Evolutionary conservation across 1,284 basidiomycete genomes (phyloP).

Genomic region (Rhodotorula sp.): DNA sequence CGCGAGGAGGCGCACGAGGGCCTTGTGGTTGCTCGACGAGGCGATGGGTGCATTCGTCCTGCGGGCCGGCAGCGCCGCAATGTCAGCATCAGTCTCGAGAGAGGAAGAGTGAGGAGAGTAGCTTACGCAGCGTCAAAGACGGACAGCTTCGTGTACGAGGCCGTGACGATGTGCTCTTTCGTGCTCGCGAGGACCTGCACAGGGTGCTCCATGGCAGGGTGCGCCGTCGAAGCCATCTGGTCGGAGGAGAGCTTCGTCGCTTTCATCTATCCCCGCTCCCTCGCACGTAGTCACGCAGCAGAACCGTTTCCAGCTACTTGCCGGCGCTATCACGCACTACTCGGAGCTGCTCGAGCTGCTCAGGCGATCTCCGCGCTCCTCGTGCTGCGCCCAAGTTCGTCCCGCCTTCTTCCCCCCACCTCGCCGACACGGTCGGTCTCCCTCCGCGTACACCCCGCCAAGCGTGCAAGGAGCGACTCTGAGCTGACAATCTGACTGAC

Average conservation of each 20-base stretch:
- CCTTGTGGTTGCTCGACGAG: slow-evolving; percentile 15
- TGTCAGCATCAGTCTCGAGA: neutral
- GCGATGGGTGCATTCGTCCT: slow-evolving; percentile 11
- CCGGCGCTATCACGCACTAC: no score
- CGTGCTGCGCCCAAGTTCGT: neutral
- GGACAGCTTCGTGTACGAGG: slow-evolving; percentile 1
- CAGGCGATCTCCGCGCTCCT: no score
- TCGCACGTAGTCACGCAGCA: no score
- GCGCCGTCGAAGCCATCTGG: neutral
- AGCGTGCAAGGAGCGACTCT: no score
- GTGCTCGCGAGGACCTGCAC: slow-evolving; percentile 18
- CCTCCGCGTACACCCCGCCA: no score
- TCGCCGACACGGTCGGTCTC: neutral
- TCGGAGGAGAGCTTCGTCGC: neutral
- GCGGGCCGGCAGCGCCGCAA: neutral
- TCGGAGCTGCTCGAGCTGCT: no score
- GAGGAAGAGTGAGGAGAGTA: neutral
- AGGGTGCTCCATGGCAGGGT: slow-evolving; percentile 20
- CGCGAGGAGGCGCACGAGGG: slow-evolving; percentile 27
- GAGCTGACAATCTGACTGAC: no score
- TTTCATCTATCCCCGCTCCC: neutral
- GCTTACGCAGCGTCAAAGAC: slow-evolving; percentile 22
- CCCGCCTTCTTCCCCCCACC: neutral
- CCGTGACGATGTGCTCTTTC: slow-evolving; percentile 13
- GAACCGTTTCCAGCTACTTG: no score